Base-by-base conservation (phyloP, 129 eudicot genomes). In the Centaurea solstitialis region DNA sequence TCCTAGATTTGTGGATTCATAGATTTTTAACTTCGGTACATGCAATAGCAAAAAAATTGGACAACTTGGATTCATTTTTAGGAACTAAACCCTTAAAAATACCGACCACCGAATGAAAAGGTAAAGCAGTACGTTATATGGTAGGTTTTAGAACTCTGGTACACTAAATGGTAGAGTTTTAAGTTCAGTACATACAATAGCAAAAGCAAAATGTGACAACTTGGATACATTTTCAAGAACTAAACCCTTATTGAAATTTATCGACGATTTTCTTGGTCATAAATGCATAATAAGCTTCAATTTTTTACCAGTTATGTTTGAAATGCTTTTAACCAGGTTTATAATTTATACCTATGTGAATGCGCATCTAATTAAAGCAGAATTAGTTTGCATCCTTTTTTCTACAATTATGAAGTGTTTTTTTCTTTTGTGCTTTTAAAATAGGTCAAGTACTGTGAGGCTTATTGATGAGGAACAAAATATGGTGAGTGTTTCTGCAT, bases 391-490 rank as follows among this genome's bases (percentile, higher is more conserved):
- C 72, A 22, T 1, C 35, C 7, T 30, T 1, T 35, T 61, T 11
- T 5, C n/a, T 68, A 64, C 18, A 66, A 45, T 41, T 62, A 47
- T 35, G 11, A 74, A 20, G 24, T 74, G 45, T 30, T 72, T 5
- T 59, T 57, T 23, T 6, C 79, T 66, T 39, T 71, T 37, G 82
- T 18, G 38, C 45, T 40, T 79, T 74, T 72, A 75, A 35, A 69
- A 73, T 76, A 94, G 98, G 92, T 92, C 97, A 66, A 89, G 86
- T 83, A 89, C 83, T 70, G 96, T 94, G 71, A 89, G 98, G 90
- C 91, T 94, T 67, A 92, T 94, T 59, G 96, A 94, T 83, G 89
- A 94, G 74, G 85, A 87, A 72, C 94, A 90, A 70, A 92, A 87
- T 38, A 94, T 92, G 96, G 98, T 94, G 76, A 83, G 90, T 67